These are phyloP conservation scores for Leucaena leucocephala DNA, from an alignment of 306 rosid species.

Conservation along the genomic window DNA sequence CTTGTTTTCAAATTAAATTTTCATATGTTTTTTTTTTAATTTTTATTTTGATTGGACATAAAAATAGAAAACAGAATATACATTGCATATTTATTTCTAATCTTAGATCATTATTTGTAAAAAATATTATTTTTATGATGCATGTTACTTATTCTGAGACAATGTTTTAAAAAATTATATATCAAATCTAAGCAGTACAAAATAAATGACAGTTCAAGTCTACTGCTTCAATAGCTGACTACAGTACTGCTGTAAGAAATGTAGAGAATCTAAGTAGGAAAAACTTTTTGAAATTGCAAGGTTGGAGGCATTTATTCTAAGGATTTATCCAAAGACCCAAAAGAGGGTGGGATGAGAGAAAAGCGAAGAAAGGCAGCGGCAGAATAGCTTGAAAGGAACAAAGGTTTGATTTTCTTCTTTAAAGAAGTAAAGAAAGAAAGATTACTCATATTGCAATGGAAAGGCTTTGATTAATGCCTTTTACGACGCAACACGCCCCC, in stretches of 20 bases:
- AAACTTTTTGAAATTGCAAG: neutral
- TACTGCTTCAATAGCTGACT: neutral
- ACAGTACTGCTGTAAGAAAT: neutral
- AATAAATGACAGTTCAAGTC: neutral
- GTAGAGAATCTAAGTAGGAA: neutral
- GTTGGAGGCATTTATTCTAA: constrained; percentile 29
- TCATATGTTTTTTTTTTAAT: neutral
- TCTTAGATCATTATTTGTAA: neutral
- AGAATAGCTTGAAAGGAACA: constrained; percentile 43
- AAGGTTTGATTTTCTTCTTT: constrained; percentile 51
- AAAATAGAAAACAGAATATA: too few relatives aligned
- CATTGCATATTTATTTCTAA: too few relatives aligned
- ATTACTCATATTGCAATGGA: constrained; percentile 45
- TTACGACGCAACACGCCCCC: too few relatives aligned
- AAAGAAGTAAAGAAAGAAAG: constrained; percentile 44
- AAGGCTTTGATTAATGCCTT: constrained; percentile 67
- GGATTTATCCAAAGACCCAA: constrained; percentile 36
- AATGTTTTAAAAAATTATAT: neutral
- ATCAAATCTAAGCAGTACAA: neutral
- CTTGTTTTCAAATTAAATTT: neutral
- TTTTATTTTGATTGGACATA: neutral
- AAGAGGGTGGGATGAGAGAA: constrained; percentile 32
- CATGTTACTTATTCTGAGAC: neutral
- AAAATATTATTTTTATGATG: too few relatives aligned
- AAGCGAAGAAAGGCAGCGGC: constrained; percentile 37